phyloP scores from a whole-genome alignment of 495 filamentous ascomycete species.

The Copromyces sp. region DNA sequence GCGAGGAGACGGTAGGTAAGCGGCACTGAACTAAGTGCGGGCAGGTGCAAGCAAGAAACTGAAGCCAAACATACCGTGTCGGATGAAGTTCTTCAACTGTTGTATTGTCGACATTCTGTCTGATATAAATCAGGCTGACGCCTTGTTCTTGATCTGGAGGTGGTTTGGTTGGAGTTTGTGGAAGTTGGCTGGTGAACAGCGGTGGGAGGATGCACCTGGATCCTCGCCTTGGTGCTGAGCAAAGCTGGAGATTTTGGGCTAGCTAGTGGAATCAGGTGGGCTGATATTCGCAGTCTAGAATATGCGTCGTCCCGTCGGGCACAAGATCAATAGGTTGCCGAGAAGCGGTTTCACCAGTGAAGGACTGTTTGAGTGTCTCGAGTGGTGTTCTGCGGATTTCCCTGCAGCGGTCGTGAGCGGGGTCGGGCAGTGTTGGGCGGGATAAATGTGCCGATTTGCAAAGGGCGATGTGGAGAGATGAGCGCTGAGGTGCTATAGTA shows the following conservation, averaged over 20 bases:
- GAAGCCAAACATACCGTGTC: conserved; percentile 55
- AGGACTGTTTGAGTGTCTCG: background rate
- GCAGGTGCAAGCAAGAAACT: conserved; percentile 1
- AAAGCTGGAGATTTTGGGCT: background rate
- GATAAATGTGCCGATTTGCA: conserved; percentile 1
- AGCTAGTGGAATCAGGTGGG: background rate
- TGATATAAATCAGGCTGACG: background rate
- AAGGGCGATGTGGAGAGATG: background rate
- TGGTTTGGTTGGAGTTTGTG: background rate
- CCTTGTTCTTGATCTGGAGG: background rate
- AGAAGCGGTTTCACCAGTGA: background rate
- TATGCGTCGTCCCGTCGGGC: background rate
- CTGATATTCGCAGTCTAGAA: background rate
- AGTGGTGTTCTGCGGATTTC: background rate
- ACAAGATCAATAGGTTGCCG: conserved; percentile 1
- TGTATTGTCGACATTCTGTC: conserved; percentile 64
- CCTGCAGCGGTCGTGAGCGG: background rate
- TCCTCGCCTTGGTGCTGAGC: background rate
- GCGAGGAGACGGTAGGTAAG: conserved; percentile 1
- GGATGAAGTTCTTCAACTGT: conserved; percentile 89
- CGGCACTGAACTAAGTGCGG: background rate
- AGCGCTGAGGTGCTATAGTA: background rate
- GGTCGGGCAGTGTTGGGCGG: background rate
- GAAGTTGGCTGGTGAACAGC: background rate
- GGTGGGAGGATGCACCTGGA: background rate